phyloP scores from a whole-genome alignment of 2,329 filamentous ascomycete species.

The Paecilomyces sp. region DNA sequence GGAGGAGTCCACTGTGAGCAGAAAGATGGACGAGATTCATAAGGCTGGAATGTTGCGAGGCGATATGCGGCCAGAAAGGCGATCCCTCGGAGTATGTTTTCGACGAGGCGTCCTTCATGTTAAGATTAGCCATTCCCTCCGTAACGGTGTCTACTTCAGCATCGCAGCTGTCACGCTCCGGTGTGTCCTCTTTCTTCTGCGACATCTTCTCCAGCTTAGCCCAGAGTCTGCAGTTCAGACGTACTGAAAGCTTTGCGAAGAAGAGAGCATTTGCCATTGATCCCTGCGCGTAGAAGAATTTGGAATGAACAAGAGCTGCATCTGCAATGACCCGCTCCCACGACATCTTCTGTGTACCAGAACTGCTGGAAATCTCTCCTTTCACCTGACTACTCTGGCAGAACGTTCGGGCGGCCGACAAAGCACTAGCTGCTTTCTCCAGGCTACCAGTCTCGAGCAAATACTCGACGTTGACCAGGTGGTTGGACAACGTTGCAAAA shows the following conservation, averaged over 20 bases:
- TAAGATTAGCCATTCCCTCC: slow-evolving; percentile 32
- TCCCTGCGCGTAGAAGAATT: slow-evolving; percentile 54
- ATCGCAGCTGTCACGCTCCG: slow-evolving; percentile 10
- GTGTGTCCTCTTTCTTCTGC: slow-evolving; percentile 26
- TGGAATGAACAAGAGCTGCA: slow-evolving; percentile 58
- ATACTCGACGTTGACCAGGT: slow-evolving; percentile 70
- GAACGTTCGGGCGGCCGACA: slow-evolving; percentile 18
- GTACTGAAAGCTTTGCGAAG: slow-evolving; percentile 43
- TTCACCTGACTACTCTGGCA: slow-evolving; percentile 25
- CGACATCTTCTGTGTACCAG: slow-evolving; percentile 32
- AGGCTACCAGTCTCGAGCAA: slow-evolving; percentile 59
- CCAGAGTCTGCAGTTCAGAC: slow-evolving; percentile 46
- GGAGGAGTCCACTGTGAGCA: slow-evolving; percentile 75
- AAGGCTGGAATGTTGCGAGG: slow-evolving; percentile 64
- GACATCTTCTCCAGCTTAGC: slow-evolving; percentile 42
- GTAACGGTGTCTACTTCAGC: slow-evolving; percentile 29
- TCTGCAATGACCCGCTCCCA: slow-evolving; percentile 51
- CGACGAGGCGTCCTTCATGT: slow-evolving; percentile 32
- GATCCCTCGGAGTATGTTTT: slow-evolving; percentile 50
- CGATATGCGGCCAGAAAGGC: slow-evolving; percentile 72
- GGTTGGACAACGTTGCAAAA: slow-evolving; percentile 49
- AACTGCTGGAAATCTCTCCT: slow-evolving; percentile 24
- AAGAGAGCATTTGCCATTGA: slow-evolving; percentile 39
- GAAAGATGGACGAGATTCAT: slow-evolving; percentile 71
- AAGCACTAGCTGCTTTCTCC: slow-evolving; percentile 47